Conservation (phyloP, 2,329 filamentous ascomycete species). For the Triangularia setosa region DNA sequence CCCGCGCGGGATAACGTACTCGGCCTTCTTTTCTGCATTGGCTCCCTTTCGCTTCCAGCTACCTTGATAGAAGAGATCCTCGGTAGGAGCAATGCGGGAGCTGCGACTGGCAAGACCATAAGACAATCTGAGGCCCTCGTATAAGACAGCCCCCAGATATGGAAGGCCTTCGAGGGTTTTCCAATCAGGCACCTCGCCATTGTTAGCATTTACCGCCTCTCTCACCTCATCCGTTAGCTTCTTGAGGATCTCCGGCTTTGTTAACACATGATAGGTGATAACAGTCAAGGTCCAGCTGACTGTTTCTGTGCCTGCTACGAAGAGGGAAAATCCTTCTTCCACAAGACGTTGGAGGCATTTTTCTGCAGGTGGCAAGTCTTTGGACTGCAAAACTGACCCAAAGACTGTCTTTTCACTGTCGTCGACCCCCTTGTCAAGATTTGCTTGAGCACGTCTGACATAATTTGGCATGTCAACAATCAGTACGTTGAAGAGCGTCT, state of each 20-base stretch:
- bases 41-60: background rate
- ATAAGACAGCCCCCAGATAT: background rate
- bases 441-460: background rate
- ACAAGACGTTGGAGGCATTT: background rate
- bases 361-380: background rate
- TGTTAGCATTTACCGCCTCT: background rate
- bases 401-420: background rate
- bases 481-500: background rate
- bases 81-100: background rate
- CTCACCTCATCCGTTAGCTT: slow-evolving; percentile 2
- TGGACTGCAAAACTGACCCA: background rate
- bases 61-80: slow-evolving; percentile 1
- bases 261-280: background rate
- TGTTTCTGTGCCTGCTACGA: slow-evolving; percentile 6
- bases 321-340: background rate
- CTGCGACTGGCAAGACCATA: slow-evolving; percentile 1
- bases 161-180: background rate
- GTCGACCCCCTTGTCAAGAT: background rate
- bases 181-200: background rate
- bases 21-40: background rate
- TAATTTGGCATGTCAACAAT: slow-evolving; percentile 4
- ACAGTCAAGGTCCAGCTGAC: slow-evolving; percentile 8
- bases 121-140: slow-evolving; percentile 4
- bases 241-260: background rate
- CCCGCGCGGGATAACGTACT: background rate